Conservation (phyloP, 169 alveolate species). For the Cryptosporidium sp. region DNA sequence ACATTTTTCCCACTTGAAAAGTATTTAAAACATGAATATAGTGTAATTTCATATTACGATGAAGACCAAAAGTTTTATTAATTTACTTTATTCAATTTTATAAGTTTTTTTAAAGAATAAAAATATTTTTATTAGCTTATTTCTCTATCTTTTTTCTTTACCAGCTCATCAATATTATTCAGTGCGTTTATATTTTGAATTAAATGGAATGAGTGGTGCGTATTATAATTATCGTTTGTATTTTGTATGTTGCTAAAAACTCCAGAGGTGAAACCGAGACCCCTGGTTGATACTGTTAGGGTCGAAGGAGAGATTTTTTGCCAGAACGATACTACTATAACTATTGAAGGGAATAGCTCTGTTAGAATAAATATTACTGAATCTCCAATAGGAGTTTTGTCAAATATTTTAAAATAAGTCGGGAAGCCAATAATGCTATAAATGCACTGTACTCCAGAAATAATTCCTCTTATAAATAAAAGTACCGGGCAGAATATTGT, state of each 20-base stretch:
- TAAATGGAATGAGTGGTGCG: conserved; percentile 4
- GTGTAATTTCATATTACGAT: conserved; percentile 2
- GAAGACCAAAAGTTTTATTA: neutral
- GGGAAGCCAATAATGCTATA: conserved; percentile 13
- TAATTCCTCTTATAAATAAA: conserved; percentile 26
- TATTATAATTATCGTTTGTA: conserved; percentile 9
- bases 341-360: conserved; percentile 55
- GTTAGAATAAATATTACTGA: conserved; percentile 34
- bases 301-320: conserved; percentile 56
- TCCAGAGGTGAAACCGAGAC: conserved; percentile 44
- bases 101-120: neutral
- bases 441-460: conserved; percentile 48
- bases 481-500: conserved; percentile 74
- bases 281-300: conserved; percentile 25
- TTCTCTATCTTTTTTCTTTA: neutral
- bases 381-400: conserved; percentile 66
- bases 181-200: conserved; percentile 27
- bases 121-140: neutral
- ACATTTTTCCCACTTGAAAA: conserved; percentile 64
- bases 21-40: conserved; percentile 62
- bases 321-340: conserved; percentile 65
- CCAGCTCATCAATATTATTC: conserved; percentile 10
- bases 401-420: conserved; percentile 5
- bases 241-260: conserved; percentile 5
- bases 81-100: neutral